Conservation (phyloP, 805 yeast species). For the Nakazawaea siamensis region DNA sequence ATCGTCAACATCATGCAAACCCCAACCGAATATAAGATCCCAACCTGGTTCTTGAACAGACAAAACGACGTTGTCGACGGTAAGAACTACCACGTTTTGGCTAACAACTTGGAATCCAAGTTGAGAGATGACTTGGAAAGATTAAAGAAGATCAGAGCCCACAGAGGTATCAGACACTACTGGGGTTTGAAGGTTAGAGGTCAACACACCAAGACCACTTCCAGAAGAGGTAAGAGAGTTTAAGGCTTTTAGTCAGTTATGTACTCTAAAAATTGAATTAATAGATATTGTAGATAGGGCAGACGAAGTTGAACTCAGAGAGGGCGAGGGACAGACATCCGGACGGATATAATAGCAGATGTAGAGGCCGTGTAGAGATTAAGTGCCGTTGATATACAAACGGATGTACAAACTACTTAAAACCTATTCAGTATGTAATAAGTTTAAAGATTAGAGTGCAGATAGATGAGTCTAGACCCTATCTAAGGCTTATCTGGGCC, state of each 20-base stretch:
- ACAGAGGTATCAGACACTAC: constrained; percentile 99
- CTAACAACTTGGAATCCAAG: constrained; percentile 98
- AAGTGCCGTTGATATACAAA: too few relatives aligned
- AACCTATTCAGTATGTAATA: too few relatives aligned
- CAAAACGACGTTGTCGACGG: constrained; percentile 98
- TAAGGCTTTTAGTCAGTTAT: constrained; percentile 4
- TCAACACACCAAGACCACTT: constrained; percentile 99
- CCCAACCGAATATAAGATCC: constrained; percentile 99
- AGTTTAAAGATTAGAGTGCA: too few relatives aligned
- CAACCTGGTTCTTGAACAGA: constrained; percentile 99
- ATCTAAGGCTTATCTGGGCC: too few relatives aligned
- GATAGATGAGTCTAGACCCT: too few relatives aligned
- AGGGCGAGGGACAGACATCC: too few relatives aligned
- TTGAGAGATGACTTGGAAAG: constrained; percentile 99
- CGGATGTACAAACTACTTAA: too few relatives aligned
- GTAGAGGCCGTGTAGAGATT: too few relatives aligned
- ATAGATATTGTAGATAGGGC: too few relatives aligned
- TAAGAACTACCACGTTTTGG: constrained; percentile 97
- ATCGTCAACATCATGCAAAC: constrained; percentile 99
- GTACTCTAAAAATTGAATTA: too few relatives aligned
- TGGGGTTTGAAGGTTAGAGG: constrained; percentile 99
- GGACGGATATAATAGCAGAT: too few relatives aligned
- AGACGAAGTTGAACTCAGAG: too few relatives aligned
- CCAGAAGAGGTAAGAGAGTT: constrained; percentile 71
- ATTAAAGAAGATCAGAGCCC: constrained; percentile 99